Percentiles rank a stretch among this genome's conserved stretches.
Evolutionary conservation across 1,284 basidiomycete genomes (phyloP).

Genomic region (Microbotryum saponariae): DNA sequence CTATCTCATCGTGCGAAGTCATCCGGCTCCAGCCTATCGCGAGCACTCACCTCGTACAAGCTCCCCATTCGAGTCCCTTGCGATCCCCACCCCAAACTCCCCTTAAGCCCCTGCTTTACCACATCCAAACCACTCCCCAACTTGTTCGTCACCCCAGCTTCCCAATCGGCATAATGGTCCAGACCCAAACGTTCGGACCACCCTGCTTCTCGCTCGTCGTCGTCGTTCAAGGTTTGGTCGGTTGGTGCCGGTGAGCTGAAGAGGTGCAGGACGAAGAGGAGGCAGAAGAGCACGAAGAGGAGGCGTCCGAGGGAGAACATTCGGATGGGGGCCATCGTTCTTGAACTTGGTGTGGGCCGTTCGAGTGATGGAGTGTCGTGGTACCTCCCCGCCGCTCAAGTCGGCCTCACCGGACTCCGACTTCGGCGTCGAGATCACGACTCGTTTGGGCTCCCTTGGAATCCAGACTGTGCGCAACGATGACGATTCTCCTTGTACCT

Average conservation of each 20-base stretch:
- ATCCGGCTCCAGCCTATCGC: too few relatives aligned
- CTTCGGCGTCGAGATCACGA: background rate
- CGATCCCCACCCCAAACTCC: conserved; percentile 14
- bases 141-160: conserved; percentile 21
- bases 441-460: background rate
- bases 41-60: conserved; percentile 25
- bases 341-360: background rate
- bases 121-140: conserved; percentile 18
- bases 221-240: background rate
- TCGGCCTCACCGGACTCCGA: background rate
- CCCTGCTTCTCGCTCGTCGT: background rate
- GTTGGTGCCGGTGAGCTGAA: conserved; percentile 10
- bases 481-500: background rate
- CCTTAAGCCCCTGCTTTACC: conserved; percentile 19
- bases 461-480: background rate
- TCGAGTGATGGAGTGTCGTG: background rate
- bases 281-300: background rate
- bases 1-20: too few relatives aligned
- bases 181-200: conserved; percentile 26
- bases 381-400: background rate
- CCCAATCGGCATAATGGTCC: conserved; percentile 30
- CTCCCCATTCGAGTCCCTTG: conserved; percentile 21
- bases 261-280: conserved; percentile 24
- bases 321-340: conserved; percentile 13
- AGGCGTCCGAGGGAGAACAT: conserved; percentile 15